Percentiles rank a stretch among this genome's conserved stretches.
Evolutionary conservation across 2,329 filamentous ascomycete species (phyloP).

Genomic region (Emmonsiellopsis sp.): DNA sequence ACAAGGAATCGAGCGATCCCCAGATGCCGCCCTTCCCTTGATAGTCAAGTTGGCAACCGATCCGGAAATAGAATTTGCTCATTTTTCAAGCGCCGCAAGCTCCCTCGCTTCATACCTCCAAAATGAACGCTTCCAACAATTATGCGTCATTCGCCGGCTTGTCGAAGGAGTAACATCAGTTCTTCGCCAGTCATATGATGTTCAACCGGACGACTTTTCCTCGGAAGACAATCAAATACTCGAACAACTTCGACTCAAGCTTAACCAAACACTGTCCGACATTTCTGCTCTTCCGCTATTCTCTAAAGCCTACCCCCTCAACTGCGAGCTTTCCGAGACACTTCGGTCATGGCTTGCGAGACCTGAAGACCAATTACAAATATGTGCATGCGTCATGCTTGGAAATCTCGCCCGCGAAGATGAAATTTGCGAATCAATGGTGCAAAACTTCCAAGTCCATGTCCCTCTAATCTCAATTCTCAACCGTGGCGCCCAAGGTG

Average conservation of each 20-base stretch:
- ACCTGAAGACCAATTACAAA: slow-evolving; percentile 34
- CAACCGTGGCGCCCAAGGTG: slow-evolving; percentile 26
- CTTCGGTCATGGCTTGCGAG: slow-evolving; percentile 33
- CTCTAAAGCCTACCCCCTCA: slow-evolving; percentile 29
- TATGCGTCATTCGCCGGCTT: slow-evolving; percentile 24
- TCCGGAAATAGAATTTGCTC: slow-evolving; percentile 18
- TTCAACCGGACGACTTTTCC: slow-evolving; percentile 18
- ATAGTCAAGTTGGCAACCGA: slow-evolving; percentile 26
- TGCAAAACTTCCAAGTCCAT: slow-evolving; percentile 31
- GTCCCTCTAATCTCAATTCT: slow-evolving; percentile 32
- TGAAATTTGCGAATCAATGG: slow-evolving; percentile 33
- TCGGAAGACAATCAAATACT: slow-evolving; percentile 27
- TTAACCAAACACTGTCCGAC: slow-evolving; percentile 34
- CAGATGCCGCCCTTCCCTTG: slow-evolving; percentile 26
- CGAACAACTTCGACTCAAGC: slow-evolving; percentile 27
- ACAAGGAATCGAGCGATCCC: slow-evolving; percentile 25
- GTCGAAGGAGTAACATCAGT: slow-evolving; percentile 26
- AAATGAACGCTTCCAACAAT: slow-evolving; percentile 29
- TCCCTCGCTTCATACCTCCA: slow-evolving; percentile 27
- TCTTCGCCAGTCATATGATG: slow-evolving; percentile 22
- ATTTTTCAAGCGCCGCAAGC: slow-evolving; percentile 25
- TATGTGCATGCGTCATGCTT: slow-evolving; percentile 39
- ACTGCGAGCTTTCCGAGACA: slow-evolving; percentile 25
- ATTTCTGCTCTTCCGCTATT: slow-evolving; percentile 31
- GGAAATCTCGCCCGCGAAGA: slow-evolving; percentile 40